Evolutionary conservation across 768 basidiomycete species (phyloP).

Genomic region (Rubroboletus pulcherrimus): DNA sequence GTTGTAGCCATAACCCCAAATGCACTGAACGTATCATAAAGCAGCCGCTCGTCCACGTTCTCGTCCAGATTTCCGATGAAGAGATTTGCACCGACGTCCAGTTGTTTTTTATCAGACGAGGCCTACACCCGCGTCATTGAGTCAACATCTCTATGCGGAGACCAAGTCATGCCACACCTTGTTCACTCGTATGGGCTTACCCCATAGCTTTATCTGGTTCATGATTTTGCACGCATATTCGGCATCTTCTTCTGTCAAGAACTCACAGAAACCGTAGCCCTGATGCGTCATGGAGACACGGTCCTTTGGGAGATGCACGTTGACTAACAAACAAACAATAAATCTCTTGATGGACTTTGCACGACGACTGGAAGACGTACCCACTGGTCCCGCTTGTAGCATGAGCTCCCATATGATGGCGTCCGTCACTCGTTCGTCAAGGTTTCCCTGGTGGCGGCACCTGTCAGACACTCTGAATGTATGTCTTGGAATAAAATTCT

Average conservation of each 20-base stretch:
- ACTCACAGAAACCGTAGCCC: constrained; percentile 99
- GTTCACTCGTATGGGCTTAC: constrained; percentile 98
- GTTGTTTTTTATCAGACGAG: constrained; percentile 95
- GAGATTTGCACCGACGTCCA: constrained; percentile 96
- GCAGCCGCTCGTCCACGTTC: constrained; percentile 86
- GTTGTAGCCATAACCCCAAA: constrained; percentile 92
- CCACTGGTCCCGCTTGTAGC: constrained; percentile 98
- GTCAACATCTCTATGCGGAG: not conserved
- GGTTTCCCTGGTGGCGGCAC: constrained; percentile 66
- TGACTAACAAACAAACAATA: constrained; percentile 51
- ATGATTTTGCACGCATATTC: constrained; percentile 99
- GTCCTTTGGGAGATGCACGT: constrained; percentile 98
- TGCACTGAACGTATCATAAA: constrained; percentile 94
- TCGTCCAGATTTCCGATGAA: constrained; percentile 96
- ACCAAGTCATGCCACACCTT: constrained; percentile 59
- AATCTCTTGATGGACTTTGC: not conserved
- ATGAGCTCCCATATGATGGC: constrained; percentile 97
- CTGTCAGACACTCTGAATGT: not conserved
- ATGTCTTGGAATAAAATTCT: not conserved
- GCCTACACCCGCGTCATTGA: constrained; percentile 50
- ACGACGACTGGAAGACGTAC: constrained; percentile 45
- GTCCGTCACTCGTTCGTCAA: constrained; percentile 93
- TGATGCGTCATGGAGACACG: constrained; percentile 98
- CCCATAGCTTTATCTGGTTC: constrained; percentile 99
- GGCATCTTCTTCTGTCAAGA: constrained; percentile 97